Conservation (phyloP, 495 filamentous ascomycete genomes). For the Barbatosphaeria neglecta region DNA sequence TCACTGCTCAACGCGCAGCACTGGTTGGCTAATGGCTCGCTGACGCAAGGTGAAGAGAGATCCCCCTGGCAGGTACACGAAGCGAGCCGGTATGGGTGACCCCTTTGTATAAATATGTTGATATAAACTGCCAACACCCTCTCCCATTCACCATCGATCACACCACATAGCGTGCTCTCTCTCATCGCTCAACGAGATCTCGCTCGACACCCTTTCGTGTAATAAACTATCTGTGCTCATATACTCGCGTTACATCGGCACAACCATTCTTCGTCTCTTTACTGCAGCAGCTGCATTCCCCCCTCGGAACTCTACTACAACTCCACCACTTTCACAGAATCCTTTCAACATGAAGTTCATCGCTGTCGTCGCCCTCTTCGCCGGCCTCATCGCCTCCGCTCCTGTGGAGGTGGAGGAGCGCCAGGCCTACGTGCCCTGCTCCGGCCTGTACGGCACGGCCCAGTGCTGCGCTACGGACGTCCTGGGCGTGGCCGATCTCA, state of each 20-base stretch:
- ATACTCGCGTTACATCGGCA: not conserved
- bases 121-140: not conserved
- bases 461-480: slow-evolving; percentile 35
- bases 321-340: not conserved
- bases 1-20: no score
- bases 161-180: not conserved
- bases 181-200: not conserved
- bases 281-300: not conserved
- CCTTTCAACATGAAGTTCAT: slow-evolving; percentile 16
- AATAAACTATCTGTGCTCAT: no score
- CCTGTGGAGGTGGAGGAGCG: slow-evolving; percentile 16
- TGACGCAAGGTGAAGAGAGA: slow-evolving; percentile 1
- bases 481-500: slow-evolving; percentile 28
- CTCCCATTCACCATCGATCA: not conserved
- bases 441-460: slow-evolving; percentile 25
- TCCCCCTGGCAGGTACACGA: not conserved
- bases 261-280: not conserved
- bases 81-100: not conserved
- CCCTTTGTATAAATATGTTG: not conserved
- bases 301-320: not conserved
- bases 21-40: not conserved
- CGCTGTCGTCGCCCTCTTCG: slow-evolving; percentile 14
- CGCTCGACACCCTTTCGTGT: not conserved
- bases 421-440: slow-evolving; percentile 24
- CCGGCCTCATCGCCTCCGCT: slow-evolving; percentile 10